Percentiles rank a stretch among this genome's conserved stretches.
Evolutionary conservation across 2,329 filamentous ascomycete genomes (phyloP).

Genomic region (Xylaria sp.): DNA sequence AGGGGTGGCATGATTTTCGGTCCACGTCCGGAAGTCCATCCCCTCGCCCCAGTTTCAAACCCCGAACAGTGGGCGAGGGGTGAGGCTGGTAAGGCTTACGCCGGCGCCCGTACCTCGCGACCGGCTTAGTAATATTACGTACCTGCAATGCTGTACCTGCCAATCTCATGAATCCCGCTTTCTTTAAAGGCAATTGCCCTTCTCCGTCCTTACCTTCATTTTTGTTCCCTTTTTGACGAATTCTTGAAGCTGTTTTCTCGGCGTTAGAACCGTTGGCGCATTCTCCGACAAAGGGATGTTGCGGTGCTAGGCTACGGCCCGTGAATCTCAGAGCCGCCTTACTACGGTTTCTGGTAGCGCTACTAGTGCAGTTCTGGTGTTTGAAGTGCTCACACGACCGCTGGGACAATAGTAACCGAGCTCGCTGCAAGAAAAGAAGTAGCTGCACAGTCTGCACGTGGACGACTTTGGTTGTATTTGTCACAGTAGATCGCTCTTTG

Average conservation of each 20-base stretch:
- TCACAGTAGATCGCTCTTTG: background rate
- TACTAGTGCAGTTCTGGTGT: background rate
- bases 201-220: background rate
- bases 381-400: background rate
- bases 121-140: background rate
- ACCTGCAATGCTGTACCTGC: background rate
- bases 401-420: background rate
- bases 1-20: slow-evolving; percentile 14
- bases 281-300: background rate
- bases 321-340: background rate
- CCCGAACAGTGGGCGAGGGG: slow-evolving; percentile 11
- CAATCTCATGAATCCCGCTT: background rate
- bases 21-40: background rate
- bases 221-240: background rate
- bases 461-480: background rate
- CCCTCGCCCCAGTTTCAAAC: slow-evolving; percentile 11
- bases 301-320: background rate
- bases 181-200: background rate
- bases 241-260: background rate
- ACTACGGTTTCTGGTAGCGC: background rate
- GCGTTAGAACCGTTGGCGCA: background rate
- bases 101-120: background rate
- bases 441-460: background rate
- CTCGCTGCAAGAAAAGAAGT: background rate
- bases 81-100: slow-evolving; percentile 7